Evolutionary conservation across 2,329 filamentous ascomycete genomes (phyloP).

Genomic region (Chalaropsis ovoidea): DNA sequence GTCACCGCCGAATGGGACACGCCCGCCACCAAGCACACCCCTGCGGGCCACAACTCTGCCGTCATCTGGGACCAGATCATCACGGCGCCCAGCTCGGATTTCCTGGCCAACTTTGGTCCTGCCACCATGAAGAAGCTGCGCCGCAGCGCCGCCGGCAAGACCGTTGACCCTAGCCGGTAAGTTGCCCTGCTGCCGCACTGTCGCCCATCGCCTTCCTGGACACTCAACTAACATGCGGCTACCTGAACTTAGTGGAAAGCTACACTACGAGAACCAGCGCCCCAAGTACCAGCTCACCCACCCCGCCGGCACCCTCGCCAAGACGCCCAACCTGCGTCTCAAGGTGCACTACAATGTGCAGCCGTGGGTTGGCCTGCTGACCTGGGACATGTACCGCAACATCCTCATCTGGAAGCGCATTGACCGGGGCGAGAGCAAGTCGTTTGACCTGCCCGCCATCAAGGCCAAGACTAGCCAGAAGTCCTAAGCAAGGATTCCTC

Average conservation of each 20-base stretch:
- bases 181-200: constrained; percentile 26
- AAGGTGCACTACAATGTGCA: constrained; percentile 92
- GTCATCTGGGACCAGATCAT: constrained; percentile 97
- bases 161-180: constrained; percentile 48
- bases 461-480: constrained; percentile 43
- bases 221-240: constrained; percentile 5
- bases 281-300: constrained; percentile 98
- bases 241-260: constrained; percentile 47
- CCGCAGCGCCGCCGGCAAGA: constrained; percentile 50
- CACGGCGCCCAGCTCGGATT: constrained; percentile 56
- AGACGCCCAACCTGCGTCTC: constrained; percentile 62
- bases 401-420: constrained; percentile 56
- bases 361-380: constrained; percentile 83
- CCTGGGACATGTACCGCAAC: constrained; percentile 58
- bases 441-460: constrained; percentile 55
- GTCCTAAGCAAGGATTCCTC: neutral
- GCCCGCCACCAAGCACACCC: constrained; percentile 29
- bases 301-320: constrained; percentile 66
- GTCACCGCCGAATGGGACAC: constrained; percentile 66
- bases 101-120: constrained; percentile 51
- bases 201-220: neutral
- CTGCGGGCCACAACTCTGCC: constrained; percentile 45
- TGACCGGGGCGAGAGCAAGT: constrained; percentile 52
- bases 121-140: constrained; percentile 52
- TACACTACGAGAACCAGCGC: constrained; percentile 72